These are phyloP conservation scores for Ustilago tritici DNA, from an alignment of 1,284 basidiomycete species.

Conservation along the genomic window DNA sequence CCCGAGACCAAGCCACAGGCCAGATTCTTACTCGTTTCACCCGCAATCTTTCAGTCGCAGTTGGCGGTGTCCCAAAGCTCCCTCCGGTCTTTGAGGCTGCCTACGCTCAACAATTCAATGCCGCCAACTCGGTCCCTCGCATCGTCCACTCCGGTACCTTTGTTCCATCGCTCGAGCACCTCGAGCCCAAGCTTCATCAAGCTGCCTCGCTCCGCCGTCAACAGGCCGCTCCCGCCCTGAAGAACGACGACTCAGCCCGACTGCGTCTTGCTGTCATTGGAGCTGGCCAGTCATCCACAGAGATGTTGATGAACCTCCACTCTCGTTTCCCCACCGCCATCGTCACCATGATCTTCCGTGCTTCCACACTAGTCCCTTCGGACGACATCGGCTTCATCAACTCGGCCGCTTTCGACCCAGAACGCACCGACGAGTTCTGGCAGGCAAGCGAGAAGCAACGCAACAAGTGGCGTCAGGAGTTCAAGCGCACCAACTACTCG, in stretches of 20 bases:
- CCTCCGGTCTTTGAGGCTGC: slow-evolving; percentile 52
- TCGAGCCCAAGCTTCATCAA: slow-evolving; percentile 53
- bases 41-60: slow-evolving; percentile 63
- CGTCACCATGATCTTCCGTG: slow-evolving; percentile 65
- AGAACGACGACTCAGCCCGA: slow-evolving; percentile 27
- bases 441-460: slow-evolving; percentile 52
- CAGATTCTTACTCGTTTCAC: slow-evolving; percentile 38
- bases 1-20: slow-evolving; percentile 28
- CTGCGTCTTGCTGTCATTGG: slow-evolving; percentile 66
- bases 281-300: slow-evolving; percentile 66
- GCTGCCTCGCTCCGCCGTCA: slow-evolving; percentile 25
- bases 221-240: not conserved
- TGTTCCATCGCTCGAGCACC: slow-evolving; percentile 54
- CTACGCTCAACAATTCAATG: slow-evolving; percentile 33
- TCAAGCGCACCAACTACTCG: slow-evolving; percentile 68
- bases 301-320: slow-evolving; percentile 66
- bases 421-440: slow-evolving; percentile 67
- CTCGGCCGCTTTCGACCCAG: slow-evolving; percentile 67
- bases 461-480: slow-evolving; percentile 61
- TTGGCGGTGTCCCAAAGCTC: slow-evolving; percentile 60
- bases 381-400: slow-evolving; percentile 69
- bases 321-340: slow-evolving; percentile 62
- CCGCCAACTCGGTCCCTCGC: slow-evolving; percentile 25
- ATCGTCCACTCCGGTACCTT: slow-evolving; percentile 65
- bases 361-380: slow-evolving; percentile 64